phyloP scores from a whole-genome alignment of 1,284 basidiomycete species.

The Ustilago loliicola region DNA sequence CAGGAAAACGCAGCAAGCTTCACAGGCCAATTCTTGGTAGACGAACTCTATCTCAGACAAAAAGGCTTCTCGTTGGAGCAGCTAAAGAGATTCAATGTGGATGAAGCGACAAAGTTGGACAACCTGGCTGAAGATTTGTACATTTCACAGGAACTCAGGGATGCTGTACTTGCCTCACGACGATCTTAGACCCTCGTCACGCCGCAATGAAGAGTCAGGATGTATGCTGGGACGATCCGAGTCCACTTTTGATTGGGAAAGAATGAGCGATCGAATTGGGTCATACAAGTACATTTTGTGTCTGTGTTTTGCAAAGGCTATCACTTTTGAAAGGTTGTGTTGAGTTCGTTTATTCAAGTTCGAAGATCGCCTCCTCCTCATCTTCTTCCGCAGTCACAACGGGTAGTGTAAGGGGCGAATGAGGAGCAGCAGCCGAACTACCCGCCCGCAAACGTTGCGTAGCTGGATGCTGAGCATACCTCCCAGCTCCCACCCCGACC shows the following conservation, averaged over 20 bases:
- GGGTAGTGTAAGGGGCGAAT: conserved; percentile 54
- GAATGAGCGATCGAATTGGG: not conserved
- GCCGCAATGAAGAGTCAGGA: not conserved
- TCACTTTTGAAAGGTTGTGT: conserved; percentile 10
- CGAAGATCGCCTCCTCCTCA: conserved; percentile 67
- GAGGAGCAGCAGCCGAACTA: conserved; percentile 34
- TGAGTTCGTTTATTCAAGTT: conserved; percentile 57
- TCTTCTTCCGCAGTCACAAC: conserved; percentile 59
- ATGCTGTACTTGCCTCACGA: conserved; percentile 44
- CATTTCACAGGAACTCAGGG: conserved; percentile 61
- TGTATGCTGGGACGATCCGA: no score
- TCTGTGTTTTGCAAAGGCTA: not conserved
- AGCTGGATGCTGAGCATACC: conserved; percentile 41
- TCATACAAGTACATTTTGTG: conserved; percentile 13
- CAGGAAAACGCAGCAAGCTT: conserved; percentile 35
- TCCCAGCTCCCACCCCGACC: not conserved
- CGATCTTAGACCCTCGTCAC: not conserved
- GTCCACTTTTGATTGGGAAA: not conserved
- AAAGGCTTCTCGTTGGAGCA: conserved; percentile 46
- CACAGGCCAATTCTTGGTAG: conserved; percentile 63
- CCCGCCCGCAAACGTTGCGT: conserved; percentile 42
- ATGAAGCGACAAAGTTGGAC: conserved; percentile 34
- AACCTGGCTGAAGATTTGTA: conserved; percentile 66
- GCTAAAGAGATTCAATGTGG: conserved; percentile 44
- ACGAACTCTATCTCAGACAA: conserved; percentile 66